Evolutionary conservation across 169 alveolate species (phyloP).

Genomic region (Toxoplasma gondii): DNA sequence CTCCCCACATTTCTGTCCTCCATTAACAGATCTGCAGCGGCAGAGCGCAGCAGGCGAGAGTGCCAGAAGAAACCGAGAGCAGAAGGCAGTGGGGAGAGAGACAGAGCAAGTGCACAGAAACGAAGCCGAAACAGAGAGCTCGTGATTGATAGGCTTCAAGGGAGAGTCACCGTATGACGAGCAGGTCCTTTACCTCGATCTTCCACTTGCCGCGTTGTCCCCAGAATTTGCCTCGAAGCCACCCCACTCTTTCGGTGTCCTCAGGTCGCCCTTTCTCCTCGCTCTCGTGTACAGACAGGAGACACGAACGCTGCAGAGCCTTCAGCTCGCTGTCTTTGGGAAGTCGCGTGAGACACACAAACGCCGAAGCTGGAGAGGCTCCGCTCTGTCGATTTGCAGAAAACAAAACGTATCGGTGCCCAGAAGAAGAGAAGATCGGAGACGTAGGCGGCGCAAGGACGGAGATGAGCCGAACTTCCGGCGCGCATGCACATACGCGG

Average conservation of each 20-base stretch:
- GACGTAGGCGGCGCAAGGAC: conserved; percentile 14
- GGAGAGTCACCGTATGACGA: not conserved
- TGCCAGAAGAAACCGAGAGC: not conserved
- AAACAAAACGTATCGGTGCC: conserved; percentile 1
- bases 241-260: not conserved
- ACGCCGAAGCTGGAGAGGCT: not conserved
- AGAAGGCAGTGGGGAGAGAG: not conserved
- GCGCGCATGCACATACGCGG: not conserved
- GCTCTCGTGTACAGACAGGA: not conserved
- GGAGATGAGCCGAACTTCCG: not conserved
- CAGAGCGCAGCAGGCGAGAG: not conserved
- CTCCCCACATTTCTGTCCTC: too few species aligned
- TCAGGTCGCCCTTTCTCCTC: not conserved
- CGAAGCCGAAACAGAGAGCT: not conserved
- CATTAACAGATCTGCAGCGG: too few species aligned
- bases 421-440: not conserved
- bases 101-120: not conserved
- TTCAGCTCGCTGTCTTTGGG: not conserved
- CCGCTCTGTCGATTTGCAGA: not conserved
- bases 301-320: not conserved
- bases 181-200: not conserved
- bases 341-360: not conserved
- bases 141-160: not conserved
- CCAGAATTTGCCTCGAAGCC: not conserved
- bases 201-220: not conserved